These are phyloP conservation scores for Helotiales sp. DNA, from an alignment of 2,329 filamentous ascomycete species.

Conservation along the genomic window DNA sequence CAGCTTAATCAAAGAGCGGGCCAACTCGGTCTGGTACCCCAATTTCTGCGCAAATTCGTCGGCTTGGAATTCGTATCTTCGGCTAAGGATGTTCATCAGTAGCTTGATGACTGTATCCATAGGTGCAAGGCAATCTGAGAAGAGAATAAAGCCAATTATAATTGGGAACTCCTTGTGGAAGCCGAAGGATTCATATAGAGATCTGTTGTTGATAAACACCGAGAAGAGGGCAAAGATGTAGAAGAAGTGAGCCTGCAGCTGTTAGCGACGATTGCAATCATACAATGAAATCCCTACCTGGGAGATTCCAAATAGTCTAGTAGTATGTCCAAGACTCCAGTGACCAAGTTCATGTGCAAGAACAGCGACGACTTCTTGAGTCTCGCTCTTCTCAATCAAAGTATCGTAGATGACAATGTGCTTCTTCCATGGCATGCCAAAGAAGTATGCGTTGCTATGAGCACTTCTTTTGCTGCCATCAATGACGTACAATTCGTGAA, in stretches of 20 bases:
- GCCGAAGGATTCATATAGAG: conserved; percentile 87
- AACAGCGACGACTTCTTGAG: conserved; percentile 91
- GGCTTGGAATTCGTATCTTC: conserved; percentile 94
- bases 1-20: conserved; percentile 88
- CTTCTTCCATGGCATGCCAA: conserved; percentile 98
- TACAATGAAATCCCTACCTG: conserved; percentile 54
- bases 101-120: conserved; percentile 96
- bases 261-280: conserved; percentile 31
- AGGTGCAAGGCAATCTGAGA: conserved; percentile 92
- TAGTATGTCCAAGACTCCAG: conserved; percentile 96
- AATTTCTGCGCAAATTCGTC: conserved; percentile 85
- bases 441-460: conserved; percentile 94
- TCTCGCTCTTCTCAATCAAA: conserved; percentile 89
- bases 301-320: conserved; percentile 82
- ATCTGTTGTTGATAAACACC: conserved; percentile 93
- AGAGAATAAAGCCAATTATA: conserved; percentile 95
- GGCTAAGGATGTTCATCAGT: conserved; percentile 91
- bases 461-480: conserved; percentile 86
- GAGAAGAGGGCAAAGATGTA: conserved; percentile 97
- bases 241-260: conserved; percentile 78
- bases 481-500: conserved; percentile 92
- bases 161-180: conserved; percentile 83
- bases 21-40: conserved; percentile 81
- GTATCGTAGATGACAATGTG: conserved; percentile 99
- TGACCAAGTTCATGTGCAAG: conserved; percentile 95